Conservation (phyloP, 345 rosid genomes). For the Acer negundo region DNA sequence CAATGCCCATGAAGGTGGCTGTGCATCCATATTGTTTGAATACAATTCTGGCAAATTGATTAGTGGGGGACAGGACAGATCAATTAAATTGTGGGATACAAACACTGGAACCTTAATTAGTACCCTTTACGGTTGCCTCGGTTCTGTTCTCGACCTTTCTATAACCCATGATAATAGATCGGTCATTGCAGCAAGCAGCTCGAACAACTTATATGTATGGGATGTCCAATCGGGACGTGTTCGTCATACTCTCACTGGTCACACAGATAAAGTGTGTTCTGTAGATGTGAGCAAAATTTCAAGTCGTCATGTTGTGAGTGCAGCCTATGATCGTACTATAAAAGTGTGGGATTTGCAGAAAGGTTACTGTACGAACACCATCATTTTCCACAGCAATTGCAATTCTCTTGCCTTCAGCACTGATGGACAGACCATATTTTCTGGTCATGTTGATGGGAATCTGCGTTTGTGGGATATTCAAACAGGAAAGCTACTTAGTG, state of each 20-base stretch:
- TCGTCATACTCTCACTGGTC: conserved; percentile 90
- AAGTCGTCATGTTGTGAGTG: conserved; percentile 81
- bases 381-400: conserved; percentile 88
- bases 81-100: conserved; percentile 91
- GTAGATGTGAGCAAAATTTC: conserved; percentile 94
- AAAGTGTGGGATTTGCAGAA: conserved; percentile 96
- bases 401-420: conserved; percentile 77
- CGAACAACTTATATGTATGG: conserved; percentile 92
- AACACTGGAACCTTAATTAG: conserved; percentile 61
- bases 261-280: conserved; percentile 82
- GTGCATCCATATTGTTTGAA: conserved; percentile 82
- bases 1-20: conserved; percentile 92
- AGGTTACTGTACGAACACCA: conserved; percentile 92
- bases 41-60: conserved; percentile 72
- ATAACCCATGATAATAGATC: conserved; percentile 80
- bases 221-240: conserved; percentile 76
- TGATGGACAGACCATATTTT: conserved; percentile 89
- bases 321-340: conserved; percentile 95
- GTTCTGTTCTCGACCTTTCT: conserved; percentile 87
- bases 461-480: conserved; percentile 95
- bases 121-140: conserved; percentile 80
- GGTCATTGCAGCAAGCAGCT: conserved; percentile 93
- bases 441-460: conserved; percentile 97
- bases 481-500: conserved; percentile 76
- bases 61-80: conserved; percentile 86